Percentiles rank a stretch among this genome's conserved stretches.
These are phyloP conservation scores for Ustilago tritici DNA, from an alignment of 1,284 basidiomycete species.

Conservation along the genomic window DNA sequence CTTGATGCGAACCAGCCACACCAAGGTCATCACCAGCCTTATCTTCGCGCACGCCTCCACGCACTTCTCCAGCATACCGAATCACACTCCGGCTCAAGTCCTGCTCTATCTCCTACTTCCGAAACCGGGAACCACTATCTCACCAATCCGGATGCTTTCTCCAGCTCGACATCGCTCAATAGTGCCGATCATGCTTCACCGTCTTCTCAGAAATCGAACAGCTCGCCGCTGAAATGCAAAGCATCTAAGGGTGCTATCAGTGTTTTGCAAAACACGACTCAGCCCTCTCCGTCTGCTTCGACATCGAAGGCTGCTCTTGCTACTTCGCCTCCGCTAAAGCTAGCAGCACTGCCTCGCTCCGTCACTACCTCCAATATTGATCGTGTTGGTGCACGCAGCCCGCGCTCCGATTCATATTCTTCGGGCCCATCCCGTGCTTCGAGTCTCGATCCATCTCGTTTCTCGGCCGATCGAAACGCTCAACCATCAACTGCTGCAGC, in stretches of 20 bases:
- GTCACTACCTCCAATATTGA: constrained; percentile 28
- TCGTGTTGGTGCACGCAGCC: background rate
- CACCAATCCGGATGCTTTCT: constrained; percentile 12
- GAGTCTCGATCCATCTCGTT: constrained; percentile 35
- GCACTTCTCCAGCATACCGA: constrained; percentile 38
- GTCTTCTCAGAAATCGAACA: constrained; percentile 6
- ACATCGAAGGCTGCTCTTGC: constrained; percentile 10
- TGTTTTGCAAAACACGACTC: constrained; percentile 13
- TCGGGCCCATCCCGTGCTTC: constrained; percentile 32
- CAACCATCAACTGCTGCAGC: background rate
- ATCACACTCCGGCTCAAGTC: constrained; percentile 31
- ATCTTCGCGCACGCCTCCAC: constrained; percentile 32
- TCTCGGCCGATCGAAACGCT: constrained; percentile 4
- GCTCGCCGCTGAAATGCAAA: constrained; percentile 6
- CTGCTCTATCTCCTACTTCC: constrained; percentile 30
- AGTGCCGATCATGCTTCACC: constrained; percentile 13
- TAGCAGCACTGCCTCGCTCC: constrained; percentile 28
- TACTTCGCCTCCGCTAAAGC: constrained; percentile 21
- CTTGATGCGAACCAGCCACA: background rate
- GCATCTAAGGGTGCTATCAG: constrained; percentile 28
- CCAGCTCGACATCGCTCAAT: constrained; percentile 32
- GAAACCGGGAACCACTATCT: constrained; percentile 26
- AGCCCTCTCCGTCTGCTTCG: background rate
- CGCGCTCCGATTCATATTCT: constrained; percentile 12
- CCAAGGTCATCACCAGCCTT: constrained; percentile 23